Evolutionary conservation across 129 eudicot genomes (phyloP), one percentile per base, ranked within the genome.

Genomic region (Helichrysum umbraculigerum): DNA sequence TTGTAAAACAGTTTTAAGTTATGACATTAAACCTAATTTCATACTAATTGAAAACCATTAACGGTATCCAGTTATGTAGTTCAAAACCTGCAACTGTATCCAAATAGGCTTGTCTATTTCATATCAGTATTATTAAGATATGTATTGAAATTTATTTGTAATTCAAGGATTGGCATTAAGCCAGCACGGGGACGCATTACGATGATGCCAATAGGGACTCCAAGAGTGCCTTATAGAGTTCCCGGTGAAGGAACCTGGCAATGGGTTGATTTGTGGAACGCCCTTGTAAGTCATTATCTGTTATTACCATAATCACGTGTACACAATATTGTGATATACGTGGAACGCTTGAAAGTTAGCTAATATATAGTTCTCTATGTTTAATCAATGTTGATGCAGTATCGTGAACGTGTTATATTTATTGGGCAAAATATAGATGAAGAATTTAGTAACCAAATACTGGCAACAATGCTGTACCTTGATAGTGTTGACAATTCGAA

Each of bases 191-290:
- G 82, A 51, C 87, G 90, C 25, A 77, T 84, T 21, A 21, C 78
- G 11, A 90, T 90, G 98, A 93, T 93, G 98, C 97, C 96, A 30
- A 83, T 88, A 15, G 97, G 96, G 22, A 87, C 93, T 39, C 97
- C 96, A 61, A 84, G 89, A 68, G 97, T 90, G 20, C 96, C 88
- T 0, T 87, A 90, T 29, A 85, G 91, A 79, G 81, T 81, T 76
- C 91, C 90, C 17, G 87, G 77, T 29, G 91, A 83, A 74, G 87
- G 93, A 68, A 76, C 89, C 44, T 81, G 92, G 92, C 92, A 86
- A 42, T 90, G 96, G 96, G 89, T 93, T 66, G 97, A 90, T 84
- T 62, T 93, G 51, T 90, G 97, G 97, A 90, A 93, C 73, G 97
- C 91, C 75, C 97, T 93, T 78, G 98, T 93, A 83, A 88, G 91